Evolutionary conservation across 257 asterid genomes (phyloP), one percentile per base, ranked within the genome.

Genomic region (Linaria vulgaris): DNA sequence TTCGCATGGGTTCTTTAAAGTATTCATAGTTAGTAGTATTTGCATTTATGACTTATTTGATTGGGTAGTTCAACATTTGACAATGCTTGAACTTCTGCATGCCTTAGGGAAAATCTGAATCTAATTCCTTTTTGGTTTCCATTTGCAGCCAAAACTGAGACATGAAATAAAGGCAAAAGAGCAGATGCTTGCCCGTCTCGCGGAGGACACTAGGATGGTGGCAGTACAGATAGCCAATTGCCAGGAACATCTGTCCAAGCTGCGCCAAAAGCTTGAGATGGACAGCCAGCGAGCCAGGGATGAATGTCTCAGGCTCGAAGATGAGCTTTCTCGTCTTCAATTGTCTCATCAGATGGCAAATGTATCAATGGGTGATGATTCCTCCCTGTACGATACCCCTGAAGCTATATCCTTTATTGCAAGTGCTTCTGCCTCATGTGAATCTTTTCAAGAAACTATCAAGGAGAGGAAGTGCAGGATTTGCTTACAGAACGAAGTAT

Each of bases 401-500:
- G 41, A 34, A 34, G 41, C 41, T 4, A 34, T 34, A 3, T 34
- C 41, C 9, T 34, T 34, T 34, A 34, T 8, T 4, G 34, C 34
- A 27, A 27, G 34, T 27, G 34, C 34, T 27, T 27, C 34, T 27
- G 34, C 34, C 6, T 27, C 34, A 27, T 27, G 34, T 27, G 41
- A 34, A 34, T 34, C 41, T 3, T 34, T 11, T 34, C 41, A 34
- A 34, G 41, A 34, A 34, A 34, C 41, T 4, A 4, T 34, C 41
- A 34, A 11, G 20, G 56, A 67, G 49, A 34, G 63, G 71, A 49
- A 52, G 7, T 73, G 78, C 74, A 68, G 68, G 71, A 41, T 68
- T 3, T 73, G 78, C 68, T 17, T 6, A 31, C 22, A 25, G 51
- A 73, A 50, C 41, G 74, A 73, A 31, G 78, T 68, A 9, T 39